A percentile compares a stretch with the other conserved stretches of the same genome.
These are phyloP conservation scores for Rubus parviflorus DNA, from an alignment of 306 rosid genomes.

Conservation along the genomic window DNA sequence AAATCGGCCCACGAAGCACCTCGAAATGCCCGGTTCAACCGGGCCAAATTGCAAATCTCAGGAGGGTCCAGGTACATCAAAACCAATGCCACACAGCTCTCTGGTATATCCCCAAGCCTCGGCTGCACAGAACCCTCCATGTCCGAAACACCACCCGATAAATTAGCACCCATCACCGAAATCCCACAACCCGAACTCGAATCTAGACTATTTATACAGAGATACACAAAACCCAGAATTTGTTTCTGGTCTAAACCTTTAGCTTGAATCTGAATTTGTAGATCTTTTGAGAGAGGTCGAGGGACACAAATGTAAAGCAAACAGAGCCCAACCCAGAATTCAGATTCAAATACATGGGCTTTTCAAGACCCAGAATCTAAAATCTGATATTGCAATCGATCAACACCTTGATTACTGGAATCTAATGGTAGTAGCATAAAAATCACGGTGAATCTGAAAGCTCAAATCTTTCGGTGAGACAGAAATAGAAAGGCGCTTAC, in stretches of 20 bases:
- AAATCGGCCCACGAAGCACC: constrained; percentile 84
- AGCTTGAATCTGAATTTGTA: constrained; percentile 60
- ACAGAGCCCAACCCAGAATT: constrained; percentile 12
- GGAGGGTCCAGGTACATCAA: constrained; percentile 64
- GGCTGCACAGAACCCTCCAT: constrained; percentile 39
- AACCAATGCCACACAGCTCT: constrained; percentile 74
- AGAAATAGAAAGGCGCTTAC: not conserved
- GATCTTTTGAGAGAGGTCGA: constrained; percentile 54
- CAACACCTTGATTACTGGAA: not conserved
- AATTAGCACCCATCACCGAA: constrained; percentile 58
- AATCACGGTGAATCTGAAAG: not conserved
- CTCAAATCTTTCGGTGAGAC: not conserved
- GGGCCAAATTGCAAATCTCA: constrained; percentile 69
- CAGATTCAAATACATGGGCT: constrained; percentile 50
- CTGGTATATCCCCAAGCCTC: constrained; percentile 78
- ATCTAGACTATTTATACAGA: not conserved
- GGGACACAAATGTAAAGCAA: constrained; percentile 36
- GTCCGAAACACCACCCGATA: constrained; percentile 48
- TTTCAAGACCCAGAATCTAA: constrained; percentile 14
- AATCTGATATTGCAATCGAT: not conserved
- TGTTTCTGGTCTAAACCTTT: constrained; percentile 31
- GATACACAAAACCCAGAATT: constrained; percentile 21
- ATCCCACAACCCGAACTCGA: not conserved
- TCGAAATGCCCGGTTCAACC: constrained; percentile 66
- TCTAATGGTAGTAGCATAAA: not conserved